phyloP scores from a whole-genome alignment of 2,329 filamentous ascomycete genomes.

The Penicillium sp. region DNA sequence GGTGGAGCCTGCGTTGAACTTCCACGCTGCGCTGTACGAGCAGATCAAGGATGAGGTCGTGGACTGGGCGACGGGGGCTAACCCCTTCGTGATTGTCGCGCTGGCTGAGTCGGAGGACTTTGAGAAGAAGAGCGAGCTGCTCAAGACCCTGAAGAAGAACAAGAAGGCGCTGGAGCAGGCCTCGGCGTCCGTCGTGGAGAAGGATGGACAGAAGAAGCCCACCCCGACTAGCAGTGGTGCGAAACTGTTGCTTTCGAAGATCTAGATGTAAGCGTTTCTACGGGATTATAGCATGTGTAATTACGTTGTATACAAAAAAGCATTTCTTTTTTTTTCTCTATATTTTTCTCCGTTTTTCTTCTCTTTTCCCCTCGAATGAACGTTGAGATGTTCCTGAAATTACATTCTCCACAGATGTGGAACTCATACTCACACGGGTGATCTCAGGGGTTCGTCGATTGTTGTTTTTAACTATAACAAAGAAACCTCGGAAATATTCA shows the following conservation, averaged over 20 bases:
- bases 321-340: slow-evolving; percentile 1
- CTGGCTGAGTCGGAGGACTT: slow-evolving; percentile 75
- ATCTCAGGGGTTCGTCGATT: slow-evolving; percentile 24
- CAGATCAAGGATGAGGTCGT: slow-evolving; percentile 72
- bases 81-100: slow-evolving; percentile 81
- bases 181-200: slow-evolving; percentile 56
- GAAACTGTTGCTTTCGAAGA: slow-evolving; percentile 39
- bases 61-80: slow-evolving; percentile 80
- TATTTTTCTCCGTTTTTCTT: neutral
- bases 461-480: neutral
- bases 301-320: slow-evolving; percentile 19
- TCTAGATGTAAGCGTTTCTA: slow-evolving; percentile 18
- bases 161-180: slow-evolving; percentile 63
- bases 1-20: slow-evolving; percentile 72
- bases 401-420: slow-evolving; percentile 15
- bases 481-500: neutral
- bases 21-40: slow-evolving; percentile 77
- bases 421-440: neutral
- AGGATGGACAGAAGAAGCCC: slow-evolving; percentile 30
- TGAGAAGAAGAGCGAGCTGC: slow-evolving; percentile 62
- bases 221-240: slow-evolving; percentile 47
- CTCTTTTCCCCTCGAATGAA: neutral
- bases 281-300: slow-evolving; percentile 9
- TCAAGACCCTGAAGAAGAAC: slow-evolving; percentile 68
- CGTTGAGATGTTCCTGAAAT: slow-evolving; percentile 1